Evolutionary conservation across 345 rosid species (phyloP).

Genomic region (Eucalyptus tenuipes): DNA sequence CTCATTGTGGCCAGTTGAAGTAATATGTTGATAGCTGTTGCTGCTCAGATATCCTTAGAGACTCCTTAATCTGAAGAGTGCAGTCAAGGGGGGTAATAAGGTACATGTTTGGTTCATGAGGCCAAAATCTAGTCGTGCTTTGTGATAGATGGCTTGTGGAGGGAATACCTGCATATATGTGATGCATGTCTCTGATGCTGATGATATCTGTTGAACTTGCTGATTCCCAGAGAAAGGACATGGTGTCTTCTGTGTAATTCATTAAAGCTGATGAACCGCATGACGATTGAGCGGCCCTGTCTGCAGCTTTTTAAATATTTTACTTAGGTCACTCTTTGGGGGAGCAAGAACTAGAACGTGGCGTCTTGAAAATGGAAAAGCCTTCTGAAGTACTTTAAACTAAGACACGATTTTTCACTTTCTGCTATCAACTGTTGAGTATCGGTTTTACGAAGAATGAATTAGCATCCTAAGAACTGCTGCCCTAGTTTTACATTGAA

Average conservation of each 20-base stretch:
- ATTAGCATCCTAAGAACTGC: background rate
- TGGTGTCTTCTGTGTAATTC: background rate
- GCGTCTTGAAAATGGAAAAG: background rate
- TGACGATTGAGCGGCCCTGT: background rate
- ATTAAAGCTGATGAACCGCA: background rate
- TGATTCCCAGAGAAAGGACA: background rate
- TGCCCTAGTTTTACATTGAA: background rate
- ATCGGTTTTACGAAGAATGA: background rate
- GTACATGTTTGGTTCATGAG: background rate
- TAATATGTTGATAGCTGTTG: background rate
- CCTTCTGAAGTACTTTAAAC: background rate
- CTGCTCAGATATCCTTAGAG: background rate
- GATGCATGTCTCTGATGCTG: background rate
- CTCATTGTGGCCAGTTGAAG: background rate
- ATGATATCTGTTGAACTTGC: background rate
- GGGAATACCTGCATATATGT: background rate
- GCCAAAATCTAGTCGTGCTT: background rate
- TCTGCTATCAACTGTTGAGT: background rate
- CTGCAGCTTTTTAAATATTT: background rate
- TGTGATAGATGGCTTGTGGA: background rate
- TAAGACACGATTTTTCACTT: background rate
- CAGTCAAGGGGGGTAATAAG: background rate
- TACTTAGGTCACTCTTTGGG: background rate
- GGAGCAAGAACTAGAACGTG: background rate
- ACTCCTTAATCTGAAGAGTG: background rate